Base-by-base conservation (phyloP, 1,284 basidiomycete genomes). In the Porodaedalea pini region DNA sequence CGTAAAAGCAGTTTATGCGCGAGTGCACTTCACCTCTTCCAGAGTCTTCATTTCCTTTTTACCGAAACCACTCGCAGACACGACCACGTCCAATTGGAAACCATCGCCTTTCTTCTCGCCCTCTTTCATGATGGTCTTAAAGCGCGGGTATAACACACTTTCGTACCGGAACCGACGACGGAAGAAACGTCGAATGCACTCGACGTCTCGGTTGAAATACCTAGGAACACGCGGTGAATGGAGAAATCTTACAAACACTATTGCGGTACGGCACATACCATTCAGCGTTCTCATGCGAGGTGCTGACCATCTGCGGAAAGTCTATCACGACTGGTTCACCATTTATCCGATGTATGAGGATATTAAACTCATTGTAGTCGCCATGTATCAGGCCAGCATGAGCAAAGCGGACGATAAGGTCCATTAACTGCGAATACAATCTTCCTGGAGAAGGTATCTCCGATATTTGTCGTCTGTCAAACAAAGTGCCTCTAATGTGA, bases 331-430 rank as follows among this genome's bases (percentile, higher is more conserved):
- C 76, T 4, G 96, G 92, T 65, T 94, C 87, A 6, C 92, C 90
- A 40, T 79, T 80, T 55, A 86, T 86, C 51, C 87, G 83, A 47
- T 83, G 82, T 62, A 99, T 93, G 60, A 99, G 84, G 66, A 99
- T 94, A 72, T 99, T 99, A 78, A 99, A 99, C 70, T 99, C 97
- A 73, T 99, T 99, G 75, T 92, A 99, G 72, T 99, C 96, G 51
- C 97, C 96, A 68, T 99, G 96, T 56, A 99, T 98, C 21, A 99
- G 80, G 1, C 97, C 97, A 1, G 91, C 86, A 43, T 85, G 84
- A 2, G 95, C 96, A 64, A 99, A 89, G 52, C 94, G 90, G 59
- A 98, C 93, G 67, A 99, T 95, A 57, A 98, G 78, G 70, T 94
- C 92, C 95, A 99, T 99, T 40, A 99, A 78, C 15, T 81, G 77